These are phyloP conservation scores for Candida maesae DNA, from an alignment of 805 yeast genomes.

Conservation along the genomic window DNA sequence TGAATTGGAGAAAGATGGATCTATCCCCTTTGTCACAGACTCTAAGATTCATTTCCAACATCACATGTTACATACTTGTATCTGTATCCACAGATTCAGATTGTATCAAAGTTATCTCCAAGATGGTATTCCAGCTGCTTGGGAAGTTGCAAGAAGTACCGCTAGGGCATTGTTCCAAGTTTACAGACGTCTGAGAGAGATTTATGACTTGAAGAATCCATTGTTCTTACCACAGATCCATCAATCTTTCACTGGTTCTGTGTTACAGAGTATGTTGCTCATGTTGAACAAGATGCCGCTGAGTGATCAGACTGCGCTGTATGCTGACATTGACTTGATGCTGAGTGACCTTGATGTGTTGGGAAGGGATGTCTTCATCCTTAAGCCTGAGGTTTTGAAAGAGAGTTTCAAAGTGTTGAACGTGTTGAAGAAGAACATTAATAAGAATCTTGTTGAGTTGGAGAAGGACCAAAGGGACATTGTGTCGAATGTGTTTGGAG, in stretches of 20 bases:
- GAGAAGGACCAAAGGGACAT: conserved; percentile 28
- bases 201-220: conserved; percentile 25
- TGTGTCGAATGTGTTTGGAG: conserved; percentile 32
- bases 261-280: conserved; percentile 31
- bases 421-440: conserved; percentile 23
- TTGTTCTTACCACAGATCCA: conserved; percentile 30
- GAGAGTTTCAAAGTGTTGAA: conserved; percentile 28
- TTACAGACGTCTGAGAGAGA: conserved; percentile 25
- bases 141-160: conserved; percentile 26
- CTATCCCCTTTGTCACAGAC: conserved; percentile 23
- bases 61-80: conserved; percentile 30
- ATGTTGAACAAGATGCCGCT: conserved; percentile 22
- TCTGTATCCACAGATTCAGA: conserved; percentile 31
- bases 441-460: conserved; percentile 24
- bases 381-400: conserved; percentile 27
- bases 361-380: conserved; percentile 24
- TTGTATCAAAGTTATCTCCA: conserved; percentile 27
- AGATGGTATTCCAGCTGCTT: conserved; percentile 27
- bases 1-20: conserved; percentile 23
- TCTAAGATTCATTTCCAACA: conserved; percentile 28
- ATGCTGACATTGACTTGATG: conserved; percentile 27
- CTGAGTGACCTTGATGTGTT: conserved; percentile 24
- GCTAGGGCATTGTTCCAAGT: conserved; percentile 28
- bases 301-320: conserved; percentile 21
- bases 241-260: conserved; percentile 31